These are phyloP conservation scores for Pseudotsuga menziesii DNA, from an alignment of 75 land plant genomes.

Conservation along the genomic window DNA sequence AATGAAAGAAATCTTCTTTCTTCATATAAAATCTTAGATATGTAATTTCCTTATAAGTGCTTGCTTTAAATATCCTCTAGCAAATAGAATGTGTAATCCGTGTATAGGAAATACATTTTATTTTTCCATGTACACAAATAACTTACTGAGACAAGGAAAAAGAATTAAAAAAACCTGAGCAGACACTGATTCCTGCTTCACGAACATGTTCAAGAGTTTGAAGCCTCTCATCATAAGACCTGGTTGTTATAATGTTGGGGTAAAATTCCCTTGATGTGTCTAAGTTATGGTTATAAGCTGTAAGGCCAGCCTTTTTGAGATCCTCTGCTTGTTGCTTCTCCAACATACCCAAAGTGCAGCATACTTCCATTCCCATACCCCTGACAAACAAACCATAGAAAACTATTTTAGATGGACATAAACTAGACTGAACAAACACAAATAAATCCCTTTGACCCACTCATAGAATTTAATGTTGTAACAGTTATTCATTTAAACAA, in stretches of 20 bases:
- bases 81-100: neutral
- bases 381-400: slow-evolving; percentile 26
- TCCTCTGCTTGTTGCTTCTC: slow-evolving; percentile 95
- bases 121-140: neutral
- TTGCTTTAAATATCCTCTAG: neutral
- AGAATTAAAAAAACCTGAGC: slow-evolving; percentile 62
- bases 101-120: neutral
- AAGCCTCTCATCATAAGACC: slow-evolving; percentile 94
- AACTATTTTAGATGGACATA: no score
- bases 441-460: no score
- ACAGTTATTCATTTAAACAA: no score
- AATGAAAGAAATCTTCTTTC: neutral
- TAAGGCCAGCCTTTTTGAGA: slow-evolving; percentile 93
- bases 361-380: slow-evolving; percentile 99
- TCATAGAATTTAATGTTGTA: no score
- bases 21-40: neutral
- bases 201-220: slow-evolving; percentile 84
- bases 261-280: slow-evolving; percentile 98
- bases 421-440: no score
- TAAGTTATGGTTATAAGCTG: slow-evolving; percentile 98
- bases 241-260: slow-evolving; percentile 89
- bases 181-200: slow-evolving; percentile 97
- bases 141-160: neutral
- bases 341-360: slow-evolving; percentile 98
- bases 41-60: neutral